Conservation (phyloP, 2,329 filamentous ascomycete genomes). For the Sporothrix variecibatus region DNA sequence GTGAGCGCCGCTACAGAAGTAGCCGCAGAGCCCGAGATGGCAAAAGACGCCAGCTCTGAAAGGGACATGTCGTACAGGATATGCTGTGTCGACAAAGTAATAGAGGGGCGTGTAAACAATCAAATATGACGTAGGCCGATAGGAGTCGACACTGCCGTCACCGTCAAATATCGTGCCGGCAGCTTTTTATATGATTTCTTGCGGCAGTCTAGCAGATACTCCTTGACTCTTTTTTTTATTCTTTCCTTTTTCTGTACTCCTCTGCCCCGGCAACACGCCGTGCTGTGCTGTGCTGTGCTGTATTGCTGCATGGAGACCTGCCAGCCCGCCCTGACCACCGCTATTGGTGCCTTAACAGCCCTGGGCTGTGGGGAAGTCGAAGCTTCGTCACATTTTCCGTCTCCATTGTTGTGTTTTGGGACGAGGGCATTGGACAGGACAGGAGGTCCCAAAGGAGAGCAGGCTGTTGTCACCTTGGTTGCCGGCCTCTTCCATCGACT, state of each 20-base stretch:
- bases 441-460: not conserved
- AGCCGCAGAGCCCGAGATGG: slow-evolving; percentile 74
- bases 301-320: not conserved
- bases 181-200: not conserved
- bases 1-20: slow-evolving; percentile 76
- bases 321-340: not conserved
- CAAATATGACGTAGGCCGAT: not conserved
- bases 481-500: not conserved
- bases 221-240: not conserved
- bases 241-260: not conserved
- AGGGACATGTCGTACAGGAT: slow-evolving; percentile 44
- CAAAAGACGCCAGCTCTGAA: slow-evolving; percentile 73
- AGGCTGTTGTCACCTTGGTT: not conserved
- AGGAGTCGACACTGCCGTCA: not conserved
- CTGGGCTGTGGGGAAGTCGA: slow-evolving; percentile 5
- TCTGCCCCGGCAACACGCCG: not conserved
- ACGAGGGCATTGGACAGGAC: not conserved
- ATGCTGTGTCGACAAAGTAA: not conserved
- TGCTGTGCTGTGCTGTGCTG: not conserved
- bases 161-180: not conserved
- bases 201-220: not conserved
- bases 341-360: slow-evolving; percentile 17
- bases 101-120: not conserved
- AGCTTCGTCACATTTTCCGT: slow-evolving; percentile 16
- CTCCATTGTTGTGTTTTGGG: slow-evolving; percentile 4